Conservation (phyloP, 192 early-diverging fungal species). For the Thamnidium elegans region DNA sequence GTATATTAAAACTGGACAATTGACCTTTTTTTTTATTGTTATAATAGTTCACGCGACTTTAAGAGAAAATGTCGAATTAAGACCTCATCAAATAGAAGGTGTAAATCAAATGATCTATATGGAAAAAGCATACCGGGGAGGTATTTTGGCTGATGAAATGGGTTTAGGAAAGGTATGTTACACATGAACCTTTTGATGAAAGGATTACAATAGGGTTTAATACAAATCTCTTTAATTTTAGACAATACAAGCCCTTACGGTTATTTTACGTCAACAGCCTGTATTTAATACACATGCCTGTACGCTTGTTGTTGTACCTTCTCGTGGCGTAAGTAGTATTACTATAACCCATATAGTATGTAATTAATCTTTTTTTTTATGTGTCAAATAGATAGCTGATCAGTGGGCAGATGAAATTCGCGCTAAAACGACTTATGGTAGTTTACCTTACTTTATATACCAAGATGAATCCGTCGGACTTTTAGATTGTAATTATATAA, state of each 20-base stretch:
- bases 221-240: conserved; percentile 7
- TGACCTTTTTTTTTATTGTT: neutral
- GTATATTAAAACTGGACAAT: neutral
- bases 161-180: conserved; percentile 27
- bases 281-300: conserved; percentile 9
- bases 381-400: conserved; percentile 29
- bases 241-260: conserved; percentile 21
- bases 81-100: conserved; percentile 24
- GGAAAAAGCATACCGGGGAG: conserved; percentile 20
- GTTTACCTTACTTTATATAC: conserved; percentile 27
- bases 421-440: conserved; percentile 24
- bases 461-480: conserved; percentile 6
- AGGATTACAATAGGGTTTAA: too few relatives aligned
- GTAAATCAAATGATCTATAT: conserved; percentile 18
- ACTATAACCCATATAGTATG: too few relatives aligned
- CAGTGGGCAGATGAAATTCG: conserved; percentile 28
- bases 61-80: conserved; percentile 6
- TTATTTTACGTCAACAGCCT: conserved; percentile 22
- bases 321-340: conserved; percentile 24
- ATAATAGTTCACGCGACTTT: conserved; percentile 24
- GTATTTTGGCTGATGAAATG: conserved; percentile 32
- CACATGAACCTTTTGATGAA: too few relatives aligned
- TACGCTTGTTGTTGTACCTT: conserved; percentile 24
- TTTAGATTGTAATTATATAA: conserved; percentile 23
- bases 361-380: too few relatives aligned